These are phyloP conservation scores for Anisodus acutangulus DNA, from an alignment of 257 asterid genomes.

Conservation along the genomic window DNA sequence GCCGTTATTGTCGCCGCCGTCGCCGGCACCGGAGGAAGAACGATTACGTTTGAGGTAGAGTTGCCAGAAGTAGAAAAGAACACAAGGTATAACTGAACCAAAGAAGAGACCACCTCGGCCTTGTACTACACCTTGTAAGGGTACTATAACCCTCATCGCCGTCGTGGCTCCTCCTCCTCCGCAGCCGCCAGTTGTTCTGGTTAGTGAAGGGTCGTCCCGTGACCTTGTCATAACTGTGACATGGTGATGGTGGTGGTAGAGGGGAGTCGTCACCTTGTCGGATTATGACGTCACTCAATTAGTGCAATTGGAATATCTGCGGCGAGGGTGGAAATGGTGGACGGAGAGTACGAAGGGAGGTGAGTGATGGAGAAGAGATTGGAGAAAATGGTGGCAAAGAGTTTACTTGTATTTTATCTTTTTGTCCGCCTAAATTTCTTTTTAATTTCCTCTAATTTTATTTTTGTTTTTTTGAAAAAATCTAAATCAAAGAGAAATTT, in stretches of 20 bases:
- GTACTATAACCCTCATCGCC: constrained; percentile 78
- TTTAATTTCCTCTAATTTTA: neutral
- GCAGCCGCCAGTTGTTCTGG: constrained; percentile 45
- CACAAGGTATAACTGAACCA: constrained; percentile 71
- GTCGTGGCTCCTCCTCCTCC: constrained; percentile 36
- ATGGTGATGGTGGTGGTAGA: neutral
- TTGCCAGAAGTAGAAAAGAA: constrained; percentile 71
- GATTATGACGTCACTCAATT: neutral
- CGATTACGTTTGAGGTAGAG: constrained; percentile 57
- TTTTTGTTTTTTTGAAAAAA: neutral
- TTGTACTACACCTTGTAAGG: constrained; percentile 70
- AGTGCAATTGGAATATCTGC: neutral
- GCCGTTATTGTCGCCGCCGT: constrained; percentile 29
- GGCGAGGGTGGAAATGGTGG: neutral
- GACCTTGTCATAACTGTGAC: constrained; percentile 50
- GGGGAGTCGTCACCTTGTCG: neutral
- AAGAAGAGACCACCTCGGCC: constrained; percentile 72
- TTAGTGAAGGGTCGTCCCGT: constrained; percentile 14
- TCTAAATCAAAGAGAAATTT: neutral
- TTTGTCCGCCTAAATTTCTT: neutral
- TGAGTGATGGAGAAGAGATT: constrained; percentile 39
- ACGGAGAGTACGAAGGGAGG: constrained; percentile 38
- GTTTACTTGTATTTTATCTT: constrained; percentile 17
- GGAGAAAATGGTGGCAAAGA: constrained; percentile 35
- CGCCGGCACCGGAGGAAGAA: constrained; percentile 11